Percentiles rank a stretch among this genome's conserved stretches.
phyloP scores from a whole-genome alignment of 2,329 filamentous ascomycete genomes.

The Stylonectria norvegica region DNA sequence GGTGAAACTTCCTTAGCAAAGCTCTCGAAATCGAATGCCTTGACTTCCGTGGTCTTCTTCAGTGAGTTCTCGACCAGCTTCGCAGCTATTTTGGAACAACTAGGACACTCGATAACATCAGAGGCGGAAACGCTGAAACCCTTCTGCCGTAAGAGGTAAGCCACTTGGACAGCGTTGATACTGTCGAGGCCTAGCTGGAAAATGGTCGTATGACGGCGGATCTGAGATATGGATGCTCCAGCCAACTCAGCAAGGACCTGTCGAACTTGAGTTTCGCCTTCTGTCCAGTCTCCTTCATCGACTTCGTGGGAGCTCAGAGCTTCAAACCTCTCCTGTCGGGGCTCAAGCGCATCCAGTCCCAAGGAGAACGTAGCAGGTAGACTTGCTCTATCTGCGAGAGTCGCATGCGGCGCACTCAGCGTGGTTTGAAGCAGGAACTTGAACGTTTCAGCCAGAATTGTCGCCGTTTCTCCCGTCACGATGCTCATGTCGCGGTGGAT shows the following conservation, averaged over 20 bases:
- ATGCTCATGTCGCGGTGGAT: slow-evolving; percentile 59
- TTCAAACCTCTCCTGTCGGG: slow-evolving; percentile 19
- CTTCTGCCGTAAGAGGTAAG: slow-evolving; percentile 59
- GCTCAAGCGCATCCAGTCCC: slow-evolving; percentile 19
- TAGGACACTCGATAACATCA: slow-evolving; percentile 68
- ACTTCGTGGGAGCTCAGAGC: slow-evolving; percentile 10
- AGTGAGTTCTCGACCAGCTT: slow-evolving; percentile 20
- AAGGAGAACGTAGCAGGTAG: slow-evolving; percentile 22
- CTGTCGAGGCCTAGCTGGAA: slow-evolving; percentile 90
- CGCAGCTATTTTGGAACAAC: slow-evolving; percentile 38
- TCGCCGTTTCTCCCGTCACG: slow-evolving; percentile 27
- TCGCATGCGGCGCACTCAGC: slow-evolving; percentile 28
- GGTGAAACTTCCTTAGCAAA: slow-evolving; percentile 36
- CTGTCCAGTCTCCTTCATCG: slow-evolving; percentile 42
- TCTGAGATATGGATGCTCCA: slow-evolving; percentile 43
- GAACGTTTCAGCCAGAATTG: slow-evolving; percentile 30
- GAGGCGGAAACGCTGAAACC: slow-evolving; percentile 60
- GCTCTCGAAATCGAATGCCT: slow-evolving; percentile 36
- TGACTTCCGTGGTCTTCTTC: not conserved
- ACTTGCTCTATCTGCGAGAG: slow-evolving; percentile 10
- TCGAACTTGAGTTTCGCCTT: slow-evolving; percentile 51
- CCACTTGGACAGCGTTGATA: slow-evolving; percentile 79
- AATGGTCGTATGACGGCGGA: slow-evolving; percentile 65
- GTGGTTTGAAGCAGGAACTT: slow-evolving; percentile 27
- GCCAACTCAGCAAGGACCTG: slow-evolving; percentile 58